Evolutionary conservation across 306 rosid genomes (phyloP), one percentile per base, ranked within the genome.

Genomic region (Inga laurina): DNA sequence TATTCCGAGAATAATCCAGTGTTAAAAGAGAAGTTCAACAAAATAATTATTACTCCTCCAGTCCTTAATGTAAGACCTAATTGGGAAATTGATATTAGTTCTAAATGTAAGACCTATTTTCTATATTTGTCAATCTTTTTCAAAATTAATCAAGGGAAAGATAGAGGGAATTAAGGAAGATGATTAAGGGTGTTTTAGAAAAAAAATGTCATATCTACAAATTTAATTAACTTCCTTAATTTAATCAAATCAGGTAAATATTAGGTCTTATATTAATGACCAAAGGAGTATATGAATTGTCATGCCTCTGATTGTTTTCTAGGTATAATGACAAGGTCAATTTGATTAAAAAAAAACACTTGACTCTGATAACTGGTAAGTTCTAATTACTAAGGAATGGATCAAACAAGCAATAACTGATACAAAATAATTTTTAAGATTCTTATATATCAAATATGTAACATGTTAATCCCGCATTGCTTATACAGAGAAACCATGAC

Each of bases 21-120:
- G 83, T 72, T 51, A 79, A 41, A 32, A 67, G 49, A 79, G 64
- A 72, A 84, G 78, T 66, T 48, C 72, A 83, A 67, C 77, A 16
- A 34, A 74, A 77, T 82, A 32, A 71, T 13, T 16, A 13, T 51
- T 51, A 5, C 8, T 39, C 43, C 43, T 39, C 43, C 8, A 0
- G 8, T 39, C 8, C 43, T 39, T 39, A 39, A 1, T 39, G 8
- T 39, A 39, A 39, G 0, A 6, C 8, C 43, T 6, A 39, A 39
- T 39, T 39, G 43, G 43, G 1, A 1, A 39, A 8, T 39, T 39
- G 43, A 39, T 39, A 8, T 39, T 39, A 1, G 1, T 6, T 0
- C 1, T 39, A 39, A 39, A 39, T 39, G 8, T 37, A 37, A 37
- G 8, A 37, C 8, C 1, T 37, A 37, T 37, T 37, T 37, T 37